These are phyloP conservation scores for Podospora pseudocomata DNA, from an alignment of 495 filamentous ascomycete genomes.

Conservation along the genomic window DNA sequence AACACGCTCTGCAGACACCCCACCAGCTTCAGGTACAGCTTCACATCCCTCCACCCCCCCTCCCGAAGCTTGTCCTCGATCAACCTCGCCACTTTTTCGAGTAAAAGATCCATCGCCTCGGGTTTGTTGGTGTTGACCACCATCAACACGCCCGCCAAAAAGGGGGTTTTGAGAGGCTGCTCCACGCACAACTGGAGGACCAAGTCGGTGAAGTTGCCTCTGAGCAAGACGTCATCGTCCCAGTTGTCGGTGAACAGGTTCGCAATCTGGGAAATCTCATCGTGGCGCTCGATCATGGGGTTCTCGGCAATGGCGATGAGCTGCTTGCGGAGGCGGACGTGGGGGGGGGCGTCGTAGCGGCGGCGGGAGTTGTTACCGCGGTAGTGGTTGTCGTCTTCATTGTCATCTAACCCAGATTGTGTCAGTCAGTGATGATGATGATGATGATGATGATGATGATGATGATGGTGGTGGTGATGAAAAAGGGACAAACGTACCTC, in stretches of 20 bases:
- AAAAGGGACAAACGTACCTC: slow-evolving; percentile 39
- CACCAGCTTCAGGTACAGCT: slow-evolving; percentile 82
- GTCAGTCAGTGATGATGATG: not conserved
- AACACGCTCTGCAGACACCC: slow-evolving; percentile 75
- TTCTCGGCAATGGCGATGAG: slow-evolving; percentile 83
- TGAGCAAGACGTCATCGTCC: slow-evolving; percentile 72
- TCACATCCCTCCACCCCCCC: slow-evolving; percentile 86
- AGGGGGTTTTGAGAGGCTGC: slow-evolving; percentile 95
- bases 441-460: not conserved
- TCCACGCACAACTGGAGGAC: slow-evolving; percentile 74
- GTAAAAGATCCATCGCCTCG: slow-evolving; percentile 64
- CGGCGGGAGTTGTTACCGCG: slow-evolving; percentile 70
- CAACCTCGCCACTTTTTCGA: slow-evolving; percentile 54
- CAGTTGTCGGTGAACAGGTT: slow-evolving; percentile 72
- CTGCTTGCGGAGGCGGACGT: slow-evolving; percentile 73
- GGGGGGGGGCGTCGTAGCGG: slow-evolving; percentile 73
- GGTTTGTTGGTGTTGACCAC: slow-evolving; percentile 69
- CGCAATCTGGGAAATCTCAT: slow-evolving; percentile 74
- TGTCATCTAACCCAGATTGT: slow-evolving; percentile 30
- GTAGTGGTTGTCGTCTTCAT: slow-evolving; percentile 71
- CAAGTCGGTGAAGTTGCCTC: slow-evolving; percentile 64
- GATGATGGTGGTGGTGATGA: not conserved
- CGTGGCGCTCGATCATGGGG: slow-evolving; percentile 72
- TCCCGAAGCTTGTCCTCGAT: slow-evolving; percentile 59
- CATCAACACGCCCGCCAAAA: slow-evolving; percentile 76